Evolutionary conservation across 73 alveolate genomes (phyloP), one percentile per base, ranked within the genome.

Genomic region (Paramecium tetraurelia): DNA sequence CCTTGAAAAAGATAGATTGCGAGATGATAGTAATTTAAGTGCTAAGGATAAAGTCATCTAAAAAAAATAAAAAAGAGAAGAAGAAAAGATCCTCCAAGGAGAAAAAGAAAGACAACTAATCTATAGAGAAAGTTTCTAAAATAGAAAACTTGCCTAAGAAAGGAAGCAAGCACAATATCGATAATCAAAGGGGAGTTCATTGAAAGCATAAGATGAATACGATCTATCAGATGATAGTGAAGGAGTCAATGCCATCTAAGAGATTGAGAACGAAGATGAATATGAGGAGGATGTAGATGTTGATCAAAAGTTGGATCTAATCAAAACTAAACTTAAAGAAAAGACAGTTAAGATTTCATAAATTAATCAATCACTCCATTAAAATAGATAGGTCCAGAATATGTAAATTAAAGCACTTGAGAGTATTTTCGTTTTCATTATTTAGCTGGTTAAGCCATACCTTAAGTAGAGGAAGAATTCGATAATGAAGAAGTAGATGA

Each of bases 181-280:
- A 58, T 68, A 95, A 84, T 93, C 94, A 70, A 27, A 76, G 9
- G 92, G 68, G 16, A 71, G 63, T 71, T 33, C 76, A 80, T 46
- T 80, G 44, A 88, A 31, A 72, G 71, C 31, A n/a, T 85, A 93
- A 44, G 95, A 92, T 18, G 88, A 92, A 36, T 92, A 36, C 12
- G 92, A 87, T 71, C 18, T 80, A 21, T 93, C 94, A 59, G 76
- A 77, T 24, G 85, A 86, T n/a, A 71, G 86, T 36, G 96, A 84
- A 31, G 69, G 76, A 27, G 85, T 29, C 29, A 85, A 63, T 36
- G 95, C 70, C 1, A 63, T 84, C n/a, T 58, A 93, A 29, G 96
- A 93, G 35, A 92, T 80, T 29, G 95, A 85, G 29, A 87, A 68
- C 75, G 96, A 93, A 53, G 95, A 87, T 20, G 94, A 93, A 93